phyloP scores from a whole-genome alignment of 2,329 filamentous ascomycete genomes.

The Teratosphaeriaceae sp. region DNA sequence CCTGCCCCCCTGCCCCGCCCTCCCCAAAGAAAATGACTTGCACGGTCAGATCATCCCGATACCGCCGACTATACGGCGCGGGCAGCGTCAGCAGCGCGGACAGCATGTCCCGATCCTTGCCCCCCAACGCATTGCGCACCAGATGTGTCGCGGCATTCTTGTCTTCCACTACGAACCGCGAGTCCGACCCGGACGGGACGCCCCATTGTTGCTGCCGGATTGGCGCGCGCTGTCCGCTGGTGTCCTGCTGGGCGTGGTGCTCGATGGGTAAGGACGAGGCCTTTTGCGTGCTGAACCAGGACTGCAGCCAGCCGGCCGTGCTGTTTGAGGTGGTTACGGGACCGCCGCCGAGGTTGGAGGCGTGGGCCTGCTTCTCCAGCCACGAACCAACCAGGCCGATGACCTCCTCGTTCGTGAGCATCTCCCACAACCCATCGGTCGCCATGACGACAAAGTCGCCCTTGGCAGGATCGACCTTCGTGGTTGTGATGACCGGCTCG shows the following conservation, averaged over 20 bases:
- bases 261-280: constrained; percentile 64
- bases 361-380: constrained; percentile 68
- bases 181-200: constrained; percentile 62
- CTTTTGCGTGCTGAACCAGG: constrained; percentile 56
- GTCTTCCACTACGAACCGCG: constrained; percentile 89
- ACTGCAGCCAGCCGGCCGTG: constrained; percentile 57
- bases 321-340: constrained; percentile 28
- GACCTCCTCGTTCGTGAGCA: constrained; percentile 97
- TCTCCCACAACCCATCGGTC: constrained; percentile 96
- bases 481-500: constrained; percentile 90
- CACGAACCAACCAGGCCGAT: constrained; percentile 94
- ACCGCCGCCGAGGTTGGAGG: constrained; percentile 22
- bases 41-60: constrained; percentile 91
- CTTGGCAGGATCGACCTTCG: constrained; percentile 78
- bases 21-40: constrained; percentile 98
- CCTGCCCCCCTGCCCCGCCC: constrained; percentile 65
- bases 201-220: constrained; percentile 91
- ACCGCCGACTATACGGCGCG: constrained; percentile 83
- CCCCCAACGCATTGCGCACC: constrained; percentile 88
- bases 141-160: constrained; percentile 95
- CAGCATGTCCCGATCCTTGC: constrained; percentile 87
- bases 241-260: constrained; percentile 42
- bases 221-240: constrained; percentile 71
- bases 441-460: constrained; percentile 96
- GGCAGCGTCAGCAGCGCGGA: constrained; percentile 87